Evolutionary conservation across 2,329 filamentous ascomycete genomes (phyloP), one percentile per base, ranked within the genome.

Genomic region (Myriosclerotinia scirpicola): DNA sequence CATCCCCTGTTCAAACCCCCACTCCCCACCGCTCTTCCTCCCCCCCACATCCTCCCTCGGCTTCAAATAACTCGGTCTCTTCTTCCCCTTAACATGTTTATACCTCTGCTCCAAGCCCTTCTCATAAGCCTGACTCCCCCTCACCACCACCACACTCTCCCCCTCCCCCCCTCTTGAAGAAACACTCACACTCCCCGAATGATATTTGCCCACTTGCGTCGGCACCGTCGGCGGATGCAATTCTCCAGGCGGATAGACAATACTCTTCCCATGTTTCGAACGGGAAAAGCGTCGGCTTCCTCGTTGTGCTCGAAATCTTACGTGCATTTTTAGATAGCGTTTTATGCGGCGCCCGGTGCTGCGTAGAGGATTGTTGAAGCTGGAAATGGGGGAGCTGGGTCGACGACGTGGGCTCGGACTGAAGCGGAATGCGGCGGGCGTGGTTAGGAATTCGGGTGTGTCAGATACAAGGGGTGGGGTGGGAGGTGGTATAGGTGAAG

Each of bases 191-290:
- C 61, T 64, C 17, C 61, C 61, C 11, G 38, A n/a, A 15, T 44
- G 50, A 11, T 64, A 64, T 12, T 64, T 64, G 6, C 61, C 61
- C 7, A 64, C 48, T 38, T 63, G 60, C 2, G 60, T 63, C 2
- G 48, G 61, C 7, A 64, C n/a, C 1, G 34, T 38, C 44, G 44
- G 8, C 3, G 58, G 44, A 38, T 60, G 44, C 30, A 60, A 26
- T 6, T 60, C 44, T 11, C 58, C 44, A 1, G 58, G 58, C 0
- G 58, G 58, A 14, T 60, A 60, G 0, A 4, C 30, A 8, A 60
- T 17, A 6, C 12, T 60, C 1, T 30, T 50, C 3, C 58, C 58
- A 22, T 20, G 15, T 48, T 14, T 22, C 12, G 58, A 50, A 1
- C 30, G 20, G 6, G 58, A 50, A 8, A 50, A 22, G 1, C 20